These are phyloP conservation scores for Lotus japonicus DNA, from an alignment of 306 rosid species.

Conservation along the genomic window DNA sequence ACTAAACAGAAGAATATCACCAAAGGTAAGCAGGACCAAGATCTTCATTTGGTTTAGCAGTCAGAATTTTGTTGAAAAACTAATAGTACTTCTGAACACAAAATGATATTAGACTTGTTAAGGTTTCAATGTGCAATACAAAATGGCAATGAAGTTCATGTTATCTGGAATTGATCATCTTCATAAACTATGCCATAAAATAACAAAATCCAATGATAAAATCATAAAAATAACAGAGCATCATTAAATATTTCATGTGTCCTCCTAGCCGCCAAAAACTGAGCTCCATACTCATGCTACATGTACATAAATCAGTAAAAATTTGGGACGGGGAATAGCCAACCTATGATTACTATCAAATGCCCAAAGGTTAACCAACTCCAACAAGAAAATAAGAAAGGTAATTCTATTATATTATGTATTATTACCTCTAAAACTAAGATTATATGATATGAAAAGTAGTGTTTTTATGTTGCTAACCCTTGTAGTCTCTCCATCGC, in stretches of 20 bases:
- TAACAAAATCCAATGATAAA: not conserved
- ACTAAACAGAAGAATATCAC: not conserved
- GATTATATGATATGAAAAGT: not conserved
- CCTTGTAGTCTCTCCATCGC: too few species aligned
- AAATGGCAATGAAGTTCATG: not conserved
- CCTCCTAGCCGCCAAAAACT: not conserved
- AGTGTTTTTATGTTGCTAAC: not conserved
- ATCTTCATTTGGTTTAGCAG: not conserved
- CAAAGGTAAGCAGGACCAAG: conserved; percentile 8
- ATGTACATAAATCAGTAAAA: not conserved
- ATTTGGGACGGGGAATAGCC: not conserved
- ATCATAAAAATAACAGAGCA: not conserved
- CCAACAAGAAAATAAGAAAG: not conserved
- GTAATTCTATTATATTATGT: not conserved
- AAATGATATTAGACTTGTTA: not conserved
- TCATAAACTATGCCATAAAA: not conserved
- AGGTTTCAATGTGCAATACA: not conserved
- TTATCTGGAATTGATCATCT: not conserved
- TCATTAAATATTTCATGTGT: not conserved
- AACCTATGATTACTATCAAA: not conserved
- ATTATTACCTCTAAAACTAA: not conserved
- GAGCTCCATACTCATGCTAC: not conserved
- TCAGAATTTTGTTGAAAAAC: not conserved
- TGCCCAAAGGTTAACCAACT: not conserved
- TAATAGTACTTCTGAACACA: not conserved